Percentiles rank a stretch among this genome's conserved stretches.
phyloP scores from a whole-genome alignment of 441 rosid species.

The Pelargonium australe region DNA sequence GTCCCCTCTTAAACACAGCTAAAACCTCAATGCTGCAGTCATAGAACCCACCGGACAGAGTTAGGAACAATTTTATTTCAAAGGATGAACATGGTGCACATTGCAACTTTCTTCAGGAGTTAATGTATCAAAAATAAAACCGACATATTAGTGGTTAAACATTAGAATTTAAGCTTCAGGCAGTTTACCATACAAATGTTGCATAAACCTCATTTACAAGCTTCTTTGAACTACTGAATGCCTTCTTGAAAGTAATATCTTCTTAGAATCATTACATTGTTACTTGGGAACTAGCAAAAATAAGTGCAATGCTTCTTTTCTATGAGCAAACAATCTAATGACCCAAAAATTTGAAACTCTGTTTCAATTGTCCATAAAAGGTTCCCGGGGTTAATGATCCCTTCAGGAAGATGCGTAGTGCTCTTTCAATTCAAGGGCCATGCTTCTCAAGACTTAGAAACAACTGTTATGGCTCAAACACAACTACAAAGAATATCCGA shows the following conservation, averaged over 20 bases:
- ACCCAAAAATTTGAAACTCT: not conserved
- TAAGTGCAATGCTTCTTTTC: not conserved
- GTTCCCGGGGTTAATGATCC: not conserved
- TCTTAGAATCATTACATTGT: not conserved
- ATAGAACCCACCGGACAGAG: conserved; percentile 12
- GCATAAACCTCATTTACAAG: not conserved
- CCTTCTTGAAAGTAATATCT: not conserved
- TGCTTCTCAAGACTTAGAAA: not conserved
- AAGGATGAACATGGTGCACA: not conserved
- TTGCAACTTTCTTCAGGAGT: not conserved
- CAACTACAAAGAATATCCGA: not conserved
- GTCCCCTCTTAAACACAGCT: conserved; percentile 69
- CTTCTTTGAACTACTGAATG: not conserved
- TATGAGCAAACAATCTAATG: not conserved
- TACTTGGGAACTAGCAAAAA: not conserved
- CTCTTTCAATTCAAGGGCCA: not conserved
- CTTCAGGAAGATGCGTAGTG: not conserved
- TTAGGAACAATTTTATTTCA: not conserved
- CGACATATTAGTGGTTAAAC: not conserved
- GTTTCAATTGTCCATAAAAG: too few species aligned
- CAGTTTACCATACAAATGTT: not conserved
- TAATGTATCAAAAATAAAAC: not conserved
- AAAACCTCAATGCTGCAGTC: conserved; percentile 79
- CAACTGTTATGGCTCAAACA: not conserved
- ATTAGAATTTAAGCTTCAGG: not conserved